These are phyloP conservation scores for Fagopyrum tataricum DNA, from an alignment of 148 eudicot genomes.

Conservation along the genomic window DNA sequence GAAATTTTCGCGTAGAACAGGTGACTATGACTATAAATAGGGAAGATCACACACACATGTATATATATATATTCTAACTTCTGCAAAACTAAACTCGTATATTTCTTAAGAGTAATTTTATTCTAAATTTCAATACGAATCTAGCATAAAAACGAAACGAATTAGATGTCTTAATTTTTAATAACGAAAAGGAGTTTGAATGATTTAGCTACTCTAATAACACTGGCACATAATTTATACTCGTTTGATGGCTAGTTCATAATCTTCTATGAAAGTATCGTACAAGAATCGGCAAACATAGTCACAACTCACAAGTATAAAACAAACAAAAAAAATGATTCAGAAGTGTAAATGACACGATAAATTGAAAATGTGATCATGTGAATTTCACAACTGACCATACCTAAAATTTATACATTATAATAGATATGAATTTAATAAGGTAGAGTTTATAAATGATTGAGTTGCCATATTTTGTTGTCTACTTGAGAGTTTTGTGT, in stretches of 20 bases:
- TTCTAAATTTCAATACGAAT: too few species aligned
- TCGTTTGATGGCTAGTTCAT: not conserved
- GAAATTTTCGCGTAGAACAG: too few species aligned
- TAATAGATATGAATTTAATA: not conserved
- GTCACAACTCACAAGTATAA: not conserved
- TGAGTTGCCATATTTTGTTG: not conserved
- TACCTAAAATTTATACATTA: not conserved
- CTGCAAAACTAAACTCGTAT: too few species aligned
- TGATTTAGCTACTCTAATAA: too few species aligned
- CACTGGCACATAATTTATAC: too few species aligned
- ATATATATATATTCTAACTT: too few species aligned
- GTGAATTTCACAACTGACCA: not conserved
- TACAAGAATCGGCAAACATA: not conserved
- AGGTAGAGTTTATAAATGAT: not conserved
- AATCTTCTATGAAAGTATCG: not conserved
- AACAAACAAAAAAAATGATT: not conserved
- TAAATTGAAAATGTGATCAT: not conserved
- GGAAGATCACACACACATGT: too few species aligned
- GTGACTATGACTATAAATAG: too few species aligned
- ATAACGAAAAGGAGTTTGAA: too few species aligned
- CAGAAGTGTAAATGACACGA: not conserved
- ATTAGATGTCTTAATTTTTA: too few species aligned
- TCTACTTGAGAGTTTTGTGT: not conserved
- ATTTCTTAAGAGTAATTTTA: too few species aligned
- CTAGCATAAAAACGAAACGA: too few species aligned